Percentiles rank a stretch among this genome's conserved stretches.
phyloP scores from a whole-genome alignment of 805 yeast genomes.

The Martiniozyma abietophila region DNA sequence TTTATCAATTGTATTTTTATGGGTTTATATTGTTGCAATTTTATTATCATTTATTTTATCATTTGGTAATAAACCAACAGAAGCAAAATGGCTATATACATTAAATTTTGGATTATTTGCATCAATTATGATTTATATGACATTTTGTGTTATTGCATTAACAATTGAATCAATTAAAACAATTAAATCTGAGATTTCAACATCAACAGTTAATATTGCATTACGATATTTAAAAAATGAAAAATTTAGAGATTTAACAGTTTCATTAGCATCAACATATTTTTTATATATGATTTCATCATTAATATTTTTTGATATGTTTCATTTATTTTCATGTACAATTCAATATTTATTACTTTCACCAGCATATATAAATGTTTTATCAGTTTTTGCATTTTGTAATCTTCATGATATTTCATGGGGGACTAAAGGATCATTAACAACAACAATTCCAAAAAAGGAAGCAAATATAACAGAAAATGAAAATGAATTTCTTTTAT shows the following conservation, averaged over 20 bases:
- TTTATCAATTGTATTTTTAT: conserved; percentile 69
- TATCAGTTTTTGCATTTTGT: conserved; percentile 89
- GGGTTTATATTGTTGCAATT: conserved; percentile 73
- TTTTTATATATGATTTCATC: conserved; percentile 70
- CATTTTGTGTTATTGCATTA: conserved; percentile 64
- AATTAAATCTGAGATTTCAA: conserved; percentile 32
- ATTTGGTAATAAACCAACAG: conserved; percentile 89
- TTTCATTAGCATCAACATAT: conserved; percentile 78
- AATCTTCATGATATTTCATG: conserved; percentile 92
- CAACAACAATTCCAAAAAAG: conserved; percentile 49
- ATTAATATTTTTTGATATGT: conserved; percentile 72
- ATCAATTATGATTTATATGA: conserved; percentile 73
- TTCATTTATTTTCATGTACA: conserved; percentile 83
- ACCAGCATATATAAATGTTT: conserved; percentile 83
- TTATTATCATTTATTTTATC: conserved; percentile 79
- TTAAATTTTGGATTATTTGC: conserved; percentile 70
- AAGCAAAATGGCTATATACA: conserved; percentile 67
- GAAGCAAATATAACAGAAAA: conserved; percentile 33
- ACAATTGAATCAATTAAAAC: conserved; percentile 48
- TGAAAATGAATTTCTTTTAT: conserved; percentile 17
- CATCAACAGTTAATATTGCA: conserved; percentile 24
- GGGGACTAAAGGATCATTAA: conserved; percentile 88
- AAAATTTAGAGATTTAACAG: conserved; percentile 74
- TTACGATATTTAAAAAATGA: conserved; percentile 45
- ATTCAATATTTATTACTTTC: conserved; percentile 71